These are phyloP conservation scores for Abortiporus biennis DNA, from an alignment of 1,284 basidiomycete species.

Conservation along the genomic window DNA sequence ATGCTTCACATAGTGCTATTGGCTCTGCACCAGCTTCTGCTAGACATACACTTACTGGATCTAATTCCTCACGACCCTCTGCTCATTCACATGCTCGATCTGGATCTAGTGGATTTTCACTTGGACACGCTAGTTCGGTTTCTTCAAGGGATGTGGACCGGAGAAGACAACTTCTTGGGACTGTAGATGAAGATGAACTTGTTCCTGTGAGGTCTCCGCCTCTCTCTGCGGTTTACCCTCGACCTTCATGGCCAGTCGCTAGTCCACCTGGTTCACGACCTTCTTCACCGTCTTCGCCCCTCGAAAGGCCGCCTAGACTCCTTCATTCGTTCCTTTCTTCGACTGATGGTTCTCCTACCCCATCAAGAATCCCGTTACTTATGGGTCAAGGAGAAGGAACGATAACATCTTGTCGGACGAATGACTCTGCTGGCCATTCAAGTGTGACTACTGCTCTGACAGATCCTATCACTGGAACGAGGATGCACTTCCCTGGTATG, in stretches of 20 bases:
- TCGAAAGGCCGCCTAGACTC: slow-evolving; percentile 5
- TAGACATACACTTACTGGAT: slow-evolving; percentile 33
- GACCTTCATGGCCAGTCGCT: slow-evolving; percentile 6
- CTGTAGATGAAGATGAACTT: slow-evolving; percentile 16
- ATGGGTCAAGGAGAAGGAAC: slow-evolving; percentile 9
- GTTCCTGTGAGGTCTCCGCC: slow-evolving; percentile 21
- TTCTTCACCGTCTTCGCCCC: slow-evolving; percentile 7
- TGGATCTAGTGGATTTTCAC: slow-evolving; percentile 35
- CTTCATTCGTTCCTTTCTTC: slow-evolving; percentile 9
- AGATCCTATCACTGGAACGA: slow-evolving; percentile 28
- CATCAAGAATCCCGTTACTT: slow-evolving; percentile 11
- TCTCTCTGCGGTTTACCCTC: slow-evolving; percentile 24
- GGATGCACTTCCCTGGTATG: slow-evolving; percentile 25
- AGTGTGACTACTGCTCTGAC: slow-evolving; percentile 29
- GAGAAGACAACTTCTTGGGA: too few relatives aligned
- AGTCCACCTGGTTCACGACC: slow-evolving; percentile 12
- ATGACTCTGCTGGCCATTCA: slow-evolving; percentile 20
- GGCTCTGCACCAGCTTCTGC: slow-evolving; percentile 49
- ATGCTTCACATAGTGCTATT: slow-evolving; percentile 34
- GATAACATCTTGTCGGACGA: slow-evolving; percentile 11
- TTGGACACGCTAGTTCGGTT: slow-evolving; percentile 42
- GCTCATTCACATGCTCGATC: slow-evolving; percentile 32
- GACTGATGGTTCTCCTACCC: slow-evolving; percentile 6
- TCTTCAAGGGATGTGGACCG: slow-evolving; percentile 31
- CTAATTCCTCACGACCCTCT: slow-evolving; percentile 43